phyloP scores from a whole-genome alignment of 345 rosid species.

The Aquilaria sinensis region DNA sequence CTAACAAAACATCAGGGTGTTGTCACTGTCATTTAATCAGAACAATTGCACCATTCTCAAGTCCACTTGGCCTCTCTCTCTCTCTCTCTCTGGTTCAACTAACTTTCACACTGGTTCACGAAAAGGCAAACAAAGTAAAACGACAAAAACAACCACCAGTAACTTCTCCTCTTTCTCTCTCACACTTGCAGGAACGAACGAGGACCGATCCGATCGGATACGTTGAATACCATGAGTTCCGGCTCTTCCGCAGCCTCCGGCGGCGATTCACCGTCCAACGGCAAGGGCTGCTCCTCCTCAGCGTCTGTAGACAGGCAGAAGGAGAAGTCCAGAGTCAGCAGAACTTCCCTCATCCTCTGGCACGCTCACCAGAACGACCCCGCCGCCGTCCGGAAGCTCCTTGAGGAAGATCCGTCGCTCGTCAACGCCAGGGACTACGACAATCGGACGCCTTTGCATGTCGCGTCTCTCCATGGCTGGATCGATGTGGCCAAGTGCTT shows the following conservation, averaged over 20 bases:
- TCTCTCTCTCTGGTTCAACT: too few species aligned
- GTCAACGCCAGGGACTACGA: conserved; percentile 95
- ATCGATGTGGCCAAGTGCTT: conserved; percentile 83
- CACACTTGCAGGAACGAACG: not conserved
- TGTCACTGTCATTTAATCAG: too few species aligned
- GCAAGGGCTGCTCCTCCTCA: conserved; percentile 23
- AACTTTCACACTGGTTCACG: too few species aligned
- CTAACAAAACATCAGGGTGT: too few species aligned
- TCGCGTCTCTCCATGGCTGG: conserved; percentile 97
- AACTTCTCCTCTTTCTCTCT: too few species aligned
- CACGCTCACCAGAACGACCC: conserved; percentile 98
- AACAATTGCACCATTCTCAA: too few species aligned
- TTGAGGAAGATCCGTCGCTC: conserved; percentile 80
- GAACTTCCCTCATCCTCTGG: conserved; percentile 95
- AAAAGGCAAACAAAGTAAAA: too few species aligned
- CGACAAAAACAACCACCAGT: too few species aligned
- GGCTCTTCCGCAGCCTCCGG: conserved; percentile 26
- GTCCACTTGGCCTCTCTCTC: too few species aligned
- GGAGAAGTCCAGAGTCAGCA: conserved; percentile 97
- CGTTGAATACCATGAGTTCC: conserved; percentile 41
- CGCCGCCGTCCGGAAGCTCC: conserved; percentile 75
- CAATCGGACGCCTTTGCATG: conserved; percentile 89
- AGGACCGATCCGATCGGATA: conserved; percentile 7
- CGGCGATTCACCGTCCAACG: conserved; percentile 22
- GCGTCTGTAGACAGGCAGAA: conserved; percentile 58